A percentile compares a stretch with the other conserved stretches of the same genome.
phyloP scores from a whole-genome alignment of 257 asterid genomes.

The Parsonsia alboflavescens region DNA sequence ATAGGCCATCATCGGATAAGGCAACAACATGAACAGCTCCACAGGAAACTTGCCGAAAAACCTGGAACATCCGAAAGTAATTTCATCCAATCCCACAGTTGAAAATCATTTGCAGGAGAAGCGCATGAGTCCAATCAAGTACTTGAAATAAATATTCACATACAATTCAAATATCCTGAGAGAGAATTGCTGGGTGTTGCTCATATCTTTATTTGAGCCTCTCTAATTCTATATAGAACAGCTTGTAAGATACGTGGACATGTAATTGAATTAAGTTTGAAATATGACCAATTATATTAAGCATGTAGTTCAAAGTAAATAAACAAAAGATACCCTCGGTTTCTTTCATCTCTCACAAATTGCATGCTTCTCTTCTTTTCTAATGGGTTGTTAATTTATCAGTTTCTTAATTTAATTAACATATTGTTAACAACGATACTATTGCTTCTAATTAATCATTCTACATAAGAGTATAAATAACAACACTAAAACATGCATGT shows the following conservation, averaged over 20 bases:
- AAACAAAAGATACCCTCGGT: not conserved
- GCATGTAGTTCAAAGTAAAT: not conserved
- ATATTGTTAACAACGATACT: not conserved
- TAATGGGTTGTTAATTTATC: not conserved
- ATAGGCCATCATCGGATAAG: slow-evolving; percentile 83
- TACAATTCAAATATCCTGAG: not conserved
- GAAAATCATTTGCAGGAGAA: not conserved
- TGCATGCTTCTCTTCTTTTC: not conserved
- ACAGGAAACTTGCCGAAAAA: slow-evolving; percentile 84
- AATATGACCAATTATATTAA: not conserved
- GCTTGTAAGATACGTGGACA: not conserved
- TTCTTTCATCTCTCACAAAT: not conserved
- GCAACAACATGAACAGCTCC: slow-evolving; percentile 96
- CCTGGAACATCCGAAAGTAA: slow-evolving; percentile 39
- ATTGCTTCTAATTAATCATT: not conserved
- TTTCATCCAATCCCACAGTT: not conserved
- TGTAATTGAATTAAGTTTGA: not conserved
- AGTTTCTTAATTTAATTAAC: not conserved
- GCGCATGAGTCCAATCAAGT: not conserved
- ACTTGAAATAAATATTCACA: not conserved
- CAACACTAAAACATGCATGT: too few relatives aligned
- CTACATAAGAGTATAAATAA: too few relatives aligned
- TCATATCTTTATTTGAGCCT: not conserved
- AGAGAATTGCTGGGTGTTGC: not conserved
- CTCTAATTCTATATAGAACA: not conserved